Conservation (phyloP, 2,329 filamentous ascomycete species). For the Claviceps maximensis region DNA sequence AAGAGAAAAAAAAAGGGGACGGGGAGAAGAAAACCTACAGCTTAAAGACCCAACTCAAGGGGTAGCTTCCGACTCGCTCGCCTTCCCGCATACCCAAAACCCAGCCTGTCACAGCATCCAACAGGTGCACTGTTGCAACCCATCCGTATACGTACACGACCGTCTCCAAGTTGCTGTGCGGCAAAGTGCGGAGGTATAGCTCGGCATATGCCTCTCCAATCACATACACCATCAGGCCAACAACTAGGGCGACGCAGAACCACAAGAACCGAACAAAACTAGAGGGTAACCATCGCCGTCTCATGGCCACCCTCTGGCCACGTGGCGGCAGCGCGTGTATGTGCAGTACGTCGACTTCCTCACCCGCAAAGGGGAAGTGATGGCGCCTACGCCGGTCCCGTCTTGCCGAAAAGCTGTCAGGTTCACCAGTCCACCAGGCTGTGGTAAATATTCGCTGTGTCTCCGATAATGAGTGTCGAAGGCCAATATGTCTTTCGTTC, state of each 20-base stretch:
- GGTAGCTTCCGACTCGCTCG: conserved; percentile 54
- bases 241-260: conserved; percentile 51
- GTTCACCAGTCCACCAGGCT: conserved; percentile 52
- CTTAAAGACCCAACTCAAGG: conserved; percentile 59
- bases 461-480: conserved; percentile 48
- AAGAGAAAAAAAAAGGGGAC: neutral
- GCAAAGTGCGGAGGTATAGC: conserved; percentile 52
- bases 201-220: conserved; percentile 58
- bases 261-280: conserved; percentile 57
- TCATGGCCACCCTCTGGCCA: conserved; percentile 25
- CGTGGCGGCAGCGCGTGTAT: conserved; percentile 13
- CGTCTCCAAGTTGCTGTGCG: conserved; percentile 52
- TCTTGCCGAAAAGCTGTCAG: conserved; percentile 29
- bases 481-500: conserved; percentile 48
- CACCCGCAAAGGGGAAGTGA: conserved; percentile 20
- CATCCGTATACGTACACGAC: conserved; percentile 59
- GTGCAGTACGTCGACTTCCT: conserved; percentile 24
- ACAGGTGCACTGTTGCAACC: conserved; percentile 51
- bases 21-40: conserved; percentile 31
- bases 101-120: conserved; percentile 53
- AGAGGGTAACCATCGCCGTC: conserved; percentile 45
- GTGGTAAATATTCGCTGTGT: conserved; percentile 55
- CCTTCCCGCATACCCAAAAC: conserved; percentile 53
- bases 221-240: conserved; percentile 52
- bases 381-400: conserved; percentile 18